Evolutionary conservation across 768 basidiomycete genomes (phyloP), one percentile per base, ranked within the genome.

Genomic region (Phylloporus scabripes): DNA sequence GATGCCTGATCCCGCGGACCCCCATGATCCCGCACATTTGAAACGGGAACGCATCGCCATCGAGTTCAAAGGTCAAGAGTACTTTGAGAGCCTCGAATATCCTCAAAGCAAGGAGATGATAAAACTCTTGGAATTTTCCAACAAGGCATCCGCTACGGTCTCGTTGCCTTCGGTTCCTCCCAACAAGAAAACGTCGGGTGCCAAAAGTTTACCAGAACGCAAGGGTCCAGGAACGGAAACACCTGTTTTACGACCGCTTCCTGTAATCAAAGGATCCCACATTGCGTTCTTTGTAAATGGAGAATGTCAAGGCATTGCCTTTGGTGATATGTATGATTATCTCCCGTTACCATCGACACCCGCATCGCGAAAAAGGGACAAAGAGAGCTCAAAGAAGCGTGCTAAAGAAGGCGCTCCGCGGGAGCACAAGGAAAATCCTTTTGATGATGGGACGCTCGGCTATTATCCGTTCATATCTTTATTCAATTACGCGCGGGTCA

Each of bases 381-480:
- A 82, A 59, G 81, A 80, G 49, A 66, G 47, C 26, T 60, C 67
- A 17, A 80, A 79, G 61, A 83, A 78, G 59, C 75, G 77, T 32
- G 69, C 74, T n/a, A 78, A 78, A 48, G 79, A 82, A 61, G 82
- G 80, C 43, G 81, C 83, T 41, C 65, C 71, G 9, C 81, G 83
- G 45, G 83, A 87, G 58, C 85, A 86, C 62, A 77, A 77, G 51
- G 87, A 90, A 68, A 93, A 93, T 53, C 79, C 79, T 3, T 89
- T 92, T 59, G 93, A 99, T 64, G 96, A 99, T 64, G 96, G 95
- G 17, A 83, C 87, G 17, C 71, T 96, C 6, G 96, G 96, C 1
- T 99, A 99, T 68, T 98, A 92, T 64, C 92, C 95, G 0, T 85
- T 97, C 71, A 80, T 96, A 55, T 95, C 92, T 4, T 74, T 95